Evolutionary conservation across 176 grass and related monocot genomes (phyloP).

Genomic region (Aegilops longissima): DNA sequence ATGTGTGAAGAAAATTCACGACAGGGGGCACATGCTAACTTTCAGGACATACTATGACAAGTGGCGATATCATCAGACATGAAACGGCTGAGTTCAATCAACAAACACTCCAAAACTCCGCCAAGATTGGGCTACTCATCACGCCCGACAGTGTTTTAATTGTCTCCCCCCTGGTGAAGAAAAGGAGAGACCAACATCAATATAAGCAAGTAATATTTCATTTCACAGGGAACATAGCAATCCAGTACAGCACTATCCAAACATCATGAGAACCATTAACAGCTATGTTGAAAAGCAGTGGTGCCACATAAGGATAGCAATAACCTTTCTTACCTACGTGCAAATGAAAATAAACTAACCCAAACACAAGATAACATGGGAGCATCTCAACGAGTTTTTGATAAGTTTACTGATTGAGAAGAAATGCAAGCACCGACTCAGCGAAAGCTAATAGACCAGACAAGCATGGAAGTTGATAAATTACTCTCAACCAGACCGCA

Average conservation of each 20-base stretch:
- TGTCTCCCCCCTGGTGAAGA: conserved; percentile 45
- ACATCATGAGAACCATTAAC: too few relatives aligned
- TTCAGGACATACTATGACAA: conserved; percentile 35
- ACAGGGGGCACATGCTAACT: conserved; percentile 15
- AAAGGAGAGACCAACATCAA: background rate
- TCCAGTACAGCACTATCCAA: too few relatives aligned
- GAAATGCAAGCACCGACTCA: background rate
- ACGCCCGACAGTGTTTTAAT: conserved; percentile 3
- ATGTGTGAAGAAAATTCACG: conserved; percentile 33
- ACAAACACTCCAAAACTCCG: conserved; percentile 47
- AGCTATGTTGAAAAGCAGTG: background rate
- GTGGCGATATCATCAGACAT: conserved; percentile 35
- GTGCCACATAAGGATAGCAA: too few relatives aligned
- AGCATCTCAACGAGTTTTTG: background rate
- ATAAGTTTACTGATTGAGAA: background rate
- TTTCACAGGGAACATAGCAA: background rate
- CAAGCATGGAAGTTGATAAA: background rate
- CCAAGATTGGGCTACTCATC: conserved; percentile 22
- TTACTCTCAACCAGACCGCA: background rate
- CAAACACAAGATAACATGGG: background rate
- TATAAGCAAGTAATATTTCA: background rate
- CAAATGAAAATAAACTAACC: background rate
- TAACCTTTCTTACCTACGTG: background rate
- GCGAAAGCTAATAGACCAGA: background rate
- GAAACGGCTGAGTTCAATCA: conserved; percentile 20